phyloP scores from a whole-genome alignment of 2,329 filamentous ascomycete species.

The Ophiostoma himal-ulmi region DNA sequence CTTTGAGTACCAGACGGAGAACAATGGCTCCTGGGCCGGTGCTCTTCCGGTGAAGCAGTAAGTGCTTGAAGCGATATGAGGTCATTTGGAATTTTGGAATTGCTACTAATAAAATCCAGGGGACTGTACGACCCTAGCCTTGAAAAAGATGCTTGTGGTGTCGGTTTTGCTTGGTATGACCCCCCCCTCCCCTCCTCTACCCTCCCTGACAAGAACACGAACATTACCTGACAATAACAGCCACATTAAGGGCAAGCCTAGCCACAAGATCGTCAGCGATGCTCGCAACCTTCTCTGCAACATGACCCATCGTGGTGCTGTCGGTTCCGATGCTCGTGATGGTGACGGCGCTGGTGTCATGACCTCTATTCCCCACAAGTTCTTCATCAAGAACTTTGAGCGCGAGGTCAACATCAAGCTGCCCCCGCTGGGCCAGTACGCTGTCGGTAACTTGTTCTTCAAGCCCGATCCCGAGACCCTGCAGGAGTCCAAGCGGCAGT shows the following conservation, averaged over 20 bases:
- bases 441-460: slow-evolving; percentile 96
- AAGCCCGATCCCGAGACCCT: slow-evolving; percentile 89
- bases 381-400: slow-evolving; percentile 98
- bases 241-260: slow-evolving; percentile 94
- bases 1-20: slow-evolving; percentile 84
- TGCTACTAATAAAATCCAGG: slow-evolving; percentile 32
- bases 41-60: slow-evolving; percentile 92
- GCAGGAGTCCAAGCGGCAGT: slow-evolving; percentile 82
- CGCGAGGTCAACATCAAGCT: slow-evolving; percentile 82
- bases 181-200: neutral
- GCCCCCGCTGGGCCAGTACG: slow-evolving; percentile 86
- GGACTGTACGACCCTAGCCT: slow-evolving; percentile 93
- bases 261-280: slow-evolving; percentile 99
- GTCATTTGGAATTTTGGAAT: slow-evolving; percentile 14
- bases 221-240: slow-evolving; percentile 39
- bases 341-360: slow-evolving; percentile 98
- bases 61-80: slow-evolving; percentile 29
- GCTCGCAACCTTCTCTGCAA: slow-evolving; percentile 91
- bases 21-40: slow-evolving; percentile 84
- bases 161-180: slow-evolving; percentile 72
- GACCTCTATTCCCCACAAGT: slow-evolving; percentile 97
- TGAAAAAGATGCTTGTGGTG: slow-evolving; percentile 99
- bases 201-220: neutral
- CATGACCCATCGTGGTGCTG: slow-evolving; percentile 99
- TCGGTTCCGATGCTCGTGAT: slow-evolving; percentile 95